phyloP scores from a whole-genome alignment of 805 yeast genomes.

The Hyphopichia homilentoma region DNA sequence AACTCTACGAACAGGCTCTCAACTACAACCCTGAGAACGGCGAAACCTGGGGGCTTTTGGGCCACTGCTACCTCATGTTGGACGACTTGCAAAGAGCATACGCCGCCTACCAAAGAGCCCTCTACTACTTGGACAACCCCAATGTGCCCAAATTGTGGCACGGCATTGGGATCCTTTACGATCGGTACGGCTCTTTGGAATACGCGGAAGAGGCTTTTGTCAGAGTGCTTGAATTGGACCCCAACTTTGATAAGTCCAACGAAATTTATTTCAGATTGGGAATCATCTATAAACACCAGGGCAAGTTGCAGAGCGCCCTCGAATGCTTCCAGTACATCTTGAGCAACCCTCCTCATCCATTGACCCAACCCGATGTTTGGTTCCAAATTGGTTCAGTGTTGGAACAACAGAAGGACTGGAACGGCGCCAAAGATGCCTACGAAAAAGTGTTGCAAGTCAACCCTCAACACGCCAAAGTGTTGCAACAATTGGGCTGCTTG shows the following conservation, averaged over 20 bases:
- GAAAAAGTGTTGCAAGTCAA: constrained; percentile 86
- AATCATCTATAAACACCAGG: constrained; percentile 93
- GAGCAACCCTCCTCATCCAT: constrained; percentile 88
- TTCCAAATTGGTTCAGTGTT: constrained; percentile 95
- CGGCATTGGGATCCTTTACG: constrained; percentile 95
- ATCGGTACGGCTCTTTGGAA: constrained; percentile 91
- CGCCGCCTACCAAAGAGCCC: constrained; percentile 94
- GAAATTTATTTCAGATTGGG: constrained; percentile 96
- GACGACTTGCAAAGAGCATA: constrained; percentile 96
- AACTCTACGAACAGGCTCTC: constrained; percentile 83
- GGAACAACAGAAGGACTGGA: constrained; percentile 90
- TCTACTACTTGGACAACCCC: constrained; percentile 85
- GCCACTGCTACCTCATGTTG: constrained; percentile 95
- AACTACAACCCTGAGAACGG: constrained; percentile 82
- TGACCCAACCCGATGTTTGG: constrained; percentile 97
- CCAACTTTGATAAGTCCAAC: constrained; percentile 91
- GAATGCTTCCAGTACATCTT: constrained; percentile 94
- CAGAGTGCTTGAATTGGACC: constrained; percentile 91
- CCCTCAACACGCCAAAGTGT: constrained; percentile 92
- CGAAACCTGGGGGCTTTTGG: constrained; percentile 94
- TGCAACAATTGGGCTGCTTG: constrained; percentile 93
- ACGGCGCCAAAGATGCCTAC: constrained; percentile 91
- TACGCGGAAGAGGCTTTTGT: constrained; percentile 99
- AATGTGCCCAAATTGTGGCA: constrained; percentile 98
- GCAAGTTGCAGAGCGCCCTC: constrained; percentile 77